phyloP scores from a whole-genome alignment of 257 asterid genomes.

The Datura wrightii region DNA sequence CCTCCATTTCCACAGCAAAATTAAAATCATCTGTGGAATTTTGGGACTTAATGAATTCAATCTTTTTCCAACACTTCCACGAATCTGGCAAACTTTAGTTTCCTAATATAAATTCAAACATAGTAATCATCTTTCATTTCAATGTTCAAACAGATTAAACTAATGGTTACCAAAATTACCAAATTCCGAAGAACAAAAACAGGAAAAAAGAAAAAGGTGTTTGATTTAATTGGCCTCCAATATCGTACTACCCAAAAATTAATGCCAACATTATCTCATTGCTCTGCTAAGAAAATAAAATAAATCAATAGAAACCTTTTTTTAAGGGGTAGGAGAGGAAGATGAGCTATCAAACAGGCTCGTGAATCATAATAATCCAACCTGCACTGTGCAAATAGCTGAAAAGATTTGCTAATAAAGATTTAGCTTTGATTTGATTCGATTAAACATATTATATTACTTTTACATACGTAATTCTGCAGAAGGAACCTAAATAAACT shows the following conservation, averaged over 20 bases:
- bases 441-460: not conserved
- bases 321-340: not conserved
- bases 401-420: not conserved
- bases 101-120: slow-evolving; percentile 1
- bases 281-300: not conserved
- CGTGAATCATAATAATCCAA: not conserved
- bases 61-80: not conserved
- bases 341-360: not conserved
- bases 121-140: not conserved
- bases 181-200: not conserved
- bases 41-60: not conserved
- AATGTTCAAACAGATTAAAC: not conserved
- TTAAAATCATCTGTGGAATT: not conserved
- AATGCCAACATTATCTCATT: not conserved
- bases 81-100: not conserved
- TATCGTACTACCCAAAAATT: not conserved
- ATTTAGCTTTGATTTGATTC: not conserved
- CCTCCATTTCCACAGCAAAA: slow-evolving; percentile 33
- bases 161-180: not conserved
- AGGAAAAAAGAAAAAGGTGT: not conserved
- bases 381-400: not conserved
- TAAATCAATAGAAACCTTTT: not conserved
- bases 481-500: not conserved
- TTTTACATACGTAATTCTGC: not conserved
- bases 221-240: not conserved